Evolutionary conservation across 768 basidiomycete species (phyloP).

Genomic region (Amanita exitialis): DNA sequence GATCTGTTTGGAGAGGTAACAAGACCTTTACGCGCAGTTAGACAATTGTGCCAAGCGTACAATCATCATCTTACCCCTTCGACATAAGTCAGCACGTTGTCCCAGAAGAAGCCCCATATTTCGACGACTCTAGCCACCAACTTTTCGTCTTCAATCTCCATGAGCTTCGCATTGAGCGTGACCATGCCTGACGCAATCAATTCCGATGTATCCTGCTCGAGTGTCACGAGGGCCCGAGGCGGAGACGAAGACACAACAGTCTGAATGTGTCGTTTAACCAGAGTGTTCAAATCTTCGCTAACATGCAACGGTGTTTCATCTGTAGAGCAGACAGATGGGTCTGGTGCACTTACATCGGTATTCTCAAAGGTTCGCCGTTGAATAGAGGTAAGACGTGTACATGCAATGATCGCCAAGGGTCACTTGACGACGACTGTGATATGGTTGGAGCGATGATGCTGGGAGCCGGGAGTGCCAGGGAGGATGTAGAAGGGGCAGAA

Average conservation of each 20-base stretch:
- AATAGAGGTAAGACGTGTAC: slow-evolving; percentile 86
- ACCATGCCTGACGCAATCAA: slow-evolving; percentile 86
- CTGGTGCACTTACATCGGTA: slow-evolving; percentile 59
- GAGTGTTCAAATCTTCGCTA: slow-evolving; percentile 81
- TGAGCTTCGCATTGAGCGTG: slow-evolving; percentile 79
- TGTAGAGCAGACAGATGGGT: background rate
- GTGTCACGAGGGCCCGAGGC: slow-evolving; percentile 58
- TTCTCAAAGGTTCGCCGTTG: slow-evolving; percentile 78
- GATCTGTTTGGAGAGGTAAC: slow-evolving; percentile 26
- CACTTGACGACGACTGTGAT: slow-evolving; percentile 36
- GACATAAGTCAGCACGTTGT: slow-evolving; percentile 75
- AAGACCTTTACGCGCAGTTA: slow-evolving; percentile 19
- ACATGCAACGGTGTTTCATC: background rate
- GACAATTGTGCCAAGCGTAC: background rate
- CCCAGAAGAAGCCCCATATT: slow-evolving; percentile 92
- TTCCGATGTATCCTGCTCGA: slow-evolving; percentile 75
- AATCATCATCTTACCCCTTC: slow-evolving; percentile 55
- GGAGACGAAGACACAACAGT: slow-evolving; percentile 64
- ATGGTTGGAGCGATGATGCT: slow-evolving; percentile 25
- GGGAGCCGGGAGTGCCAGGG: slow-evolving; percentile 32
- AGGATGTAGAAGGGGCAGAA: slow-evolving; percentile 38
- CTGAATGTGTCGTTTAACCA: slow-evolving; percentile 73
- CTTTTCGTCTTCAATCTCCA: slow-evolving; percentile 67
- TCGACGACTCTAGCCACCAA: slow-evolving; percentile 74
- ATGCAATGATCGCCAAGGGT: slow-evolving; percentile 80